Conservation (phyloP, 805 yeast species). For the Candida verbasci region DNA sequence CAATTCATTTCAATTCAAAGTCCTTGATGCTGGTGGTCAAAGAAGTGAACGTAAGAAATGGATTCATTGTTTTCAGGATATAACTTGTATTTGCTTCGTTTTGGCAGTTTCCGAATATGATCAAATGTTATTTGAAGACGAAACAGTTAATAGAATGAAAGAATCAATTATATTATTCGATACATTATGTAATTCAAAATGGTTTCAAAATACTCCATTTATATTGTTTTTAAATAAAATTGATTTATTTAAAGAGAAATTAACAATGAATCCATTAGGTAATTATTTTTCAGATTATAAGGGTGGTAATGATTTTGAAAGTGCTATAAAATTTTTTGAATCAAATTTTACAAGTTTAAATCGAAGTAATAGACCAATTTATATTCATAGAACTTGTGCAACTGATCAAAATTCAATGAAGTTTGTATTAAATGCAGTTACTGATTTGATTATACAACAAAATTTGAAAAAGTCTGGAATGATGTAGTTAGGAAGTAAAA, state of each 20-base stretch:
- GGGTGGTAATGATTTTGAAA: constrained; percentile 59
- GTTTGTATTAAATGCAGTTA: constrained; percentile 86
- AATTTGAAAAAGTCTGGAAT: constrained; percentile 77
- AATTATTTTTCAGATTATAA: constrained; percentile 74
- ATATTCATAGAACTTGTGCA: constrained; percentile 92
- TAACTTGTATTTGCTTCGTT: constrained; percentile 83
- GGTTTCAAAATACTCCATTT: constrained; percentile 85
- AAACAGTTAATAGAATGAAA: constrained; percentile 81
- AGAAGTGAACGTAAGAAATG: constrained; percentile 87
- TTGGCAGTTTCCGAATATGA: constrained; percentile 90
- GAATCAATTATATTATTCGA: constrained; percentile 85
- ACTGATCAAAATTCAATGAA: constrained; percentile 87
- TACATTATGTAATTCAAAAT: constrained; percentile 74
- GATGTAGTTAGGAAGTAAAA: constrained; percentile 44
- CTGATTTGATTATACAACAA: constrained; percentile 84
- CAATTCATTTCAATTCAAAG: constrained; percentile 59
- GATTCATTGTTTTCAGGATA: constrained; percentile 92
- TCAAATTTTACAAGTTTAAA: constrained; percentile 60
- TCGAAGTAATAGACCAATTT: constrained; percentile 67
- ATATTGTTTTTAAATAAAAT: constrained; percentile 86
- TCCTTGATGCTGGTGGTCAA: constrained; percentile 96
- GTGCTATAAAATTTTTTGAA: constrained; percentile 70
- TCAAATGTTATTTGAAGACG: constrained; percentile 87
- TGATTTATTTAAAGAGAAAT: constrained; percentile 73
- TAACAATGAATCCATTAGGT: constrained; percentile 59